Percentiles rank a stretch among this genome's conserved stretches.
Evolutionary conservation across 1,284 basidiomycete species (phyloP).

Genomic region (Ganoderma sinense): DNA sequence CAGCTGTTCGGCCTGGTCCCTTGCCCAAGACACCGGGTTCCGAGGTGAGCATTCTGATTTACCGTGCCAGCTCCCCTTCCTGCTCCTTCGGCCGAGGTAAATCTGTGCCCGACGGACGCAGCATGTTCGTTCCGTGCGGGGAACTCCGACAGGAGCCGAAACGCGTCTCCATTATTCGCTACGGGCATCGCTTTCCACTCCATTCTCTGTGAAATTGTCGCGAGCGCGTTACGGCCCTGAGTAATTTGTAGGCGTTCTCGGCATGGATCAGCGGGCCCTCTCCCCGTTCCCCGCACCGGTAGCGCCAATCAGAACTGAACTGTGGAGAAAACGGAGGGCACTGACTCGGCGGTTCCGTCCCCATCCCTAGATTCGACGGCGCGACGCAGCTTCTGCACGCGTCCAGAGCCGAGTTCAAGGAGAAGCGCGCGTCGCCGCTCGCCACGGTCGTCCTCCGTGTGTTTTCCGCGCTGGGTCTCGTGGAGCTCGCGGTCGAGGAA

Average conservation of each 20-base stretch:
- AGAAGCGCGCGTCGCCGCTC: slow-evolving; percentile 52
- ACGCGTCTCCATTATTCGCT: neutral
- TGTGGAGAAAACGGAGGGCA: neutral
- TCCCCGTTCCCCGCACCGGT: neutral
- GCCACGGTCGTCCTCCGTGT: slow-evolving; percentile 63
- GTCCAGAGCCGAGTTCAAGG: slow-evolving; percentile 71
- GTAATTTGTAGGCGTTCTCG: slow-evolving; percentile 6
- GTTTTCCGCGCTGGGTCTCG: slow-evolving; percentile 69
- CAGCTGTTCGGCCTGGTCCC: slow-evolving; percentile 95
- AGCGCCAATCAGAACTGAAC: neutral
- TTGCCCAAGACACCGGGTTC: slow-evolving; percentile 94
- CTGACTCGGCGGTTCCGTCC: slow-evolving; percentile 18
- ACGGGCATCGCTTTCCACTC: neutral
- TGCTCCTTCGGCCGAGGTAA: neutral
- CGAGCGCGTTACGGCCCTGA: neutral
- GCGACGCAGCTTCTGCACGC: slow-evolving; percentile 79
- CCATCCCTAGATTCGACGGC: slow-evolving; percentile 67
- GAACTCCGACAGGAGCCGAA: neutral
- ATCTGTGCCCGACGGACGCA: neutral
- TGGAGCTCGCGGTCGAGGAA: slow-evolving; percentile 68
- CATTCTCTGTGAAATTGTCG: neutral
- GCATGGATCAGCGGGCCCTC: neutral
- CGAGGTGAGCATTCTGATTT: slow-evolving; percentile 64
- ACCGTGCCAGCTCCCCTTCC: neutral
- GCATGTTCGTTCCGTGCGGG: neutral